Base-by-base conservation (phyloP, 352 stramenopile genomes). In the Pythium dissotocum region DNA sequence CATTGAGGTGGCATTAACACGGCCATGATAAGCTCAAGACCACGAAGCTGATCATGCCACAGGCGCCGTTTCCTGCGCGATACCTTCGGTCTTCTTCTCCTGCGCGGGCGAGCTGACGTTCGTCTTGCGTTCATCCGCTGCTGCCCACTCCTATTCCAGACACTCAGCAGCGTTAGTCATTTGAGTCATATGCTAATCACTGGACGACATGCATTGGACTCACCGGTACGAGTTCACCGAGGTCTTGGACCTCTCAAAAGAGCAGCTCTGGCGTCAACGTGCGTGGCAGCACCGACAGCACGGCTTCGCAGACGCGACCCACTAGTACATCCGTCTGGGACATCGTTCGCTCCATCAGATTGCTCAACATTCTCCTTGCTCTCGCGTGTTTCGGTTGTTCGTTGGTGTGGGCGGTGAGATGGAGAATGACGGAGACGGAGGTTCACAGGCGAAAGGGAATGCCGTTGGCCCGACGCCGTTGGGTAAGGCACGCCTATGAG, bases 211-310 rank as follows among this genome's bases (percentile, higher is more conserved):
- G 21, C 21, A 24, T 24, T 24, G 5, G 1, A 42, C 59, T 38
- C 21, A 68, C 63, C 4, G 63, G 63, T 8, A 65, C 35, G 3
- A 65, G 56, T 6, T 58, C 33, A n/a, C 63, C 63, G 7, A 70
- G 63, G 38, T 60, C 57, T 10, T 64, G 33, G 35, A 69, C 35
- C 10, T 65, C 32, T 46, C 59, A 64, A 14, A 57, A 42, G n/a
- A 70, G 33, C 44, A 57, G 12, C 30, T 69, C 44, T 8, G 63
- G 63, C 21, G 46, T 38, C 30, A 69, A 18, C 18, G 10, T 54
- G 8, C 30, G 28, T n/a, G 63, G 63, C 40, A 69, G 8, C 18
- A 35, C 33, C 3, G 48, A 48, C 44, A 70, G 35, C 33, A 64
- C 55, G 2, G 35, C 63, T n/a, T 49, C 16, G n/a, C 54, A 63